Base-by-base conservation (phyloP, 768 basidiomycete genomes). In the Mrakia frigida region DNA sequence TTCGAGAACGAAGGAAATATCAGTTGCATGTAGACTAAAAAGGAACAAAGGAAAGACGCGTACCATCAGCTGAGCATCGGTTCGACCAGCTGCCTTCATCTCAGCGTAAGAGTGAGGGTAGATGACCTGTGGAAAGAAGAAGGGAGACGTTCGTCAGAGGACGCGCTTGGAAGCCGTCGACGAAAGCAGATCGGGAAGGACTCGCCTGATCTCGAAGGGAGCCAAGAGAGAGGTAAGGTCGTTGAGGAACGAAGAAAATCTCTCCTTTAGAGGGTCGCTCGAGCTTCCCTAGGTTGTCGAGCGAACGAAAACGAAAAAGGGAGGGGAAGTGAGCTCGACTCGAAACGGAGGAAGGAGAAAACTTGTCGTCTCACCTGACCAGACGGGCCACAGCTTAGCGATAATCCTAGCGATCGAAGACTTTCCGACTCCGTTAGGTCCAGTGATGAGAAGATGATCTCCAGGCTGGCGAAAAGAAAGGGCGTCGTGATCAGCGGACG, bases 331-430 rank as follows among this genome's bases (percentile, higher is more conserved):
- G 6, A 52, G 50, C 5, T 3, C 2, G 13, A 50, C 46, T 14
- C 13, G 11, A 50, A 14, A 50, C 46, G 25, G 23, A 28, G 1
- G 53, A 18, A 56, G 3, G 56, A 56, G 56, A 56, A n/a, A 21
- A 53, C 52, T 6, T 21, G 52, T n/a, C 25, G 7, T 7, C 56
- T 56, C 56, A 56, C 56, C 56, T 46, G 81, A 83, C 81, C 85
- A 85, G 16, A 83, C 83, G 1, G 90, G 89, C 96, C 96, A 98
- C 7, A 98, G 85, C 4, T 93, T 92, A 0, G 94, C 93, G 13
- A 97, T 84, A 11, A 98, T 91, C 7, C 96, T 87, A 2, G 94
- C 93, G 39, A 95, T 88, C 13, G 92, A 88, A 0, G 92, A 93
- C 85, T 97, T 96, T 0, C 94, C 94, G 2, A 94, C 92, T 0